phyloP scores from a whole-genome alignment of 2,329 filamentous ascomycete species.

The Cadophora sp. region DNA sequence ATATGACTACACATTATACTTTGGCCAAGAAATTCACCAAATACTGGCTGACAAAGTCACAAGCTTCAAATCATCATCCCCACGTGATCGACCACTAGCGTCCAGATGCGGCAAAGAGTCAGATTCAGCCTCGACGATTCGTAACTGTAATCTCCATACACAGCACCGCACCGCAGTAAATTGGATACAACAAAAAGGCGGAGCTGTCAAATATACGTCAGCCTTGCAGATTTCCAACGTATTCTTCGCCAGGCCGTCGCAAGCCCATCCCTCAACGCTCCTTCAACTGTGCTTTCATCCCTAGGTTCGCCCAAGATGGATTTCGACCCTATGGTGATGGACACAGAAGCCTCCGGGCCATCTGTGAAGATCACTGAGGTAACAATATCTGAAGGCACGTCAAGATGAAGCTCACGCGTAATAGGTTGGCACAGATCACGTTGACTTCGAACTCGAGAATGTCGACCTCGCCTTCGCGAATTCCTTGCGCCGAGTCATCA shows the following conservation, averaged over 20 bases:
- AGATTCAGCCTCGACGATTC: constrained; percentile 27
- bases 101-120: neutral
- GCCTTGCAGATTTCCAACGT: constrained; percentile 34
- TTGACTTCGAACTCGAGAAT: constrained; percentile 90
- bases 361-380: constrained; percentile 56
- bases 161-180: constrained; percentile 18
- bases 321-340: constrained; percentile 53
- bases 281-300: constrained; percentile 8
- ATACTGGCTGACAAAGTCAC: neutral
- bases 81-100: constrained; percentile 18
- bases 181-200: constrained; percentile 22
- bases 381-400: constrained; percentile 21
- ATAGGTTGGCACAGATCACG: constrained; percentile 79
- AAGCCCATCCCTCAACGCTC: constrained; percentile 19
- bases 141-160: constrained; percentile 15
- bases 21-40: neutral
- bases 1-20: neutral
- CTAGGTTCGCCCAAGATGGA: constrained; percentile 50
- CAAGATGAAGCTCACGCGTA: constrained; percentile 36
- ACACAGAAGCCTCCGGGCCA: constrained; percentile 53
- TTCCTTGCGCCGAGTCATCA: constrained; percentile 86
- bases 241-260: constrained; percentile 9
- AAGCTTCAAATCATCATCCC: neutral
- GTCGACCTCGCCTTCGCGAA: constrained; percentile 94
- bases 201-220: constrained; percentile 32